Conservation (phyloP, 768 basidiomycete species). For the Boletales sp. region DNA sequence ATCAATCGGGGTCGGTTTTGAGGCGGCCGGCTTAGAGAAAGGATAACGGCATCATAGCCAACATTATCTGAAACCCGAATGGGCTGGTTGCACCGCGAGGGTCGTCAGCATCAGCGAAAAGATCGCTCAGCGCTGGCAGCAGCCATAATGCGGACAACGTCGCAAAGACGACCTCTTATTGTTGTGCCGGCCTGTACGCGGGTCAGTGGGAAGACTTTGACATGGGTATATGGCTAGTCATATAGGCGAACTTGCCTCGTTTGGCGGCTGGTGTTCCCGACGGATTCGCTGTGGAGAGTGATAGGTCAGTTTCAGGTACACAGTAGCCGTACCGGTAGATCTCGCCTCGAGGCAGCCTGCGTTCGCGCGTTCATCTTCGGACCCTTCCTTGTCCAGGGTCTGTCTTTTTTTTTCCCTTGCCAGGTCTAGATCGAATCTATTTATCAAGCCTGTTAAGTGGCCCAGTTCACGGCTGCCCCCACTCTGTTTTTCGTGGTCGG, state of each 20-base stretch:
- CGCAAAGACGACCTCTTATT: no score
- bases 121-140: no score
- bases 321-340: slow-evolving; percentile 1
- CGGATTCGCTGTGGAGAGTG: not conserved
- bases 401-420: slow-evolving; percentile 10
- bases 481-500: not conserved
- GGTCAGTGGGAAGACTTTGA: no score
- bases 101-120: no score
- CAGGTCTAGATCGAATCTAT: not conserved
- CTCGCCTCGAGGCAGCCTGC: slow-evolving; percentile 13
- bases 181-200: no score
- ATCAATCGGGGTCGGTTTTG: no score
- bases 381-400: not conserved
- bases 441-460: slow-evolving; percentile 1
- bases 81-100: no score
- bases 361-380: slow-evolving; percentile 23
- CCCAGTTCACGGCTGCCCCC: not conserved
- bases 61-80: no score
- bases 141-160: no score
- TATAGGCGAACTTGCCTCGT: not conserved
- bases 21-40: not conserved
- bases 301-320: slow-evolving; percentile 10
- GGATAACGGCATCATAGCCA: no score
- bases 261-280: not conserved
- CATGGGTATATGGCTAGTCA: no score